These are phyloP conservation scores for Setaria viridis DNA, from an alignment of 202 grass and related monocot genomes.

Conservation along the genomic window DNA sequence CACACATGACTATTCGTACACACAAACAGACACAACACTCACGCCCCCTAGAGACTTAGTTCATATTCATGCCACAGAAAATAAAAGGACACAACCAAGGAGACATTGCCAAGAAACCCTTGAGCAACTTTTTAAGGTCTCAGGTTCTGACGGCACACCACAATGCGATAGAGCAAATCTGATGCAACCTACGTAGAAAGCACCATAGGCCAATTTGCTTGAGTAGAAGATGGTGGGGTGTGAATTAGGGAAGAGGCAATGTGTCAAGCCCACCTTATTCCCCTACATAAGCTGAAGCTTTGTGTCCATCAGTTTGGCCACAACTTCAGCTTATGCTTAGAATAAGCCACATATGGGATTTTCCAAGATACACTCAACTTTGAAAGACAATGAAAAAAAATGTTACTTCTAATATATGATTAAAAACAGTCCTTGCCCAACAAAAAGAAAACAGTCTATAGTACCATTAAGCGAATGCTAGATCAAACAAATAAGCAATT, in stretches of 20 bases:
- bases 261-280: neutral
- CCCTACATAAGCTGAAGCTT: neutral
- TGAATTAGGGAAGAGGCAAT: neutral
- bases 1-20: neutral
- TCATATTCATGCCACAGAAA: neutral
- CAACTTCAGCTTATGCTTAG: conserved; percentile 20
- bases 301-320: neutral
- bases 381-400: neutral
- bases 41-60: neutral
- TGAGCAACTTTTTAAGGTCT: neutral
- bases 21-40: neutral
- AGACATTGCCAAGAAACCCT: neutral
- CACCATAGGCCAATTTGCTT: neutral
- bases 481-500: conserved; percentile 17
- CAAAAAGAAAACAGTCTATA: neutral
- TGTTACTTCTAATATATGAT: neutral
- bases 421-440: neutral
- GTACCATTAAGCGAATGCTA: neutral
- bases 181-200: neutral
- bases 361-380: neutral
- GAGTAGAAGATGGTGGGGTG: neutral
- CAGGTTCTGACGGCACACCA: neutral
- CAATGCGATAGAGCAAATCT: neutral
- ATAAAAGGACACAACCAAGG: neutral
- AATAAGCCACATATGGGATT: neutral